These are phyloP conservation scores for Clonostachys byssicola DNA, from an alignment of 2,329 filamentous ascomycete genomes.

Conservation along the genomic window DNA sequence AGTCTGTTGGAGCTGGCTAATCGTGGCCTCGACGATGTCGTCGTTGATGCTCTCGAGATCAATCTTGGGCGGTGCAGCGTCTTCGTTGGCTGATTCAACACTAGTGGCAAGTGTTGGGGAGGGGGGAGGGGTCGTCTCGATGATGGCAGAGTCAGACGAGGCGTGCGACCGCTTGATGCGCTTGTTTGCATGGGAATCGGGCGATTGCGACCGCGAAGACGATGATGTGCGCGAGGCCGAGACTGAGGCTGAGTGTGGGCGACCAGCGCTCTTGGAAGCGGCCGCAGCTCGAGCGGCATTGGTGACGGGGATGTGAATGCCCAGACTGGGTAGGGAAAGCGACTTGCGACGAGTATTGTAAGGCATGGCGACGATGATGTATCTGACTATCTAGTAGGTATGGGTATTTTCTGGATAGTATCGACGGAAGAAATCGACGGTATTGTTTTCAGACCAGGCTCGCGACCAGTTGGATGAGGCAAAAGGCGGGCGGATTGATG, in stretches of 20 bases:
- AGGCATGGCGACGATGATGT: constrained; percentile 54
- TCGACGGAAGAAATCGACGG: too few relatives aligned
- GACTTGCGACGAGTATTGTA: constrained; percentile 98
- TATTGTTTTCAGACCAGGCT: too few relatives aligned
- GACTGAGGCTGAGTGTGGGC: constrained; percentile 16
- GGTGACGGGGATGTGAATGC: constrained; percentile 77
- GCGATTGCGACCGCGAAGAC: constrained; percentile 19
- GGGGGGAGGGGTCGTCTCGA: constrained; percentile 66
- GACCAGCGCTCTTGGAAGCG: constrained; percentile 36
- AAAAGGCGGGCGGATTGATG: too few relatives aligned
- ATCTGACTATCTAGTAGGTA: too few relatives aligned
- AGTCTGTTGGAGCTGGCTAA: constrained; percentile 83
- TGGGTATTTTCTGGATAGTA: too few relatives aligned
- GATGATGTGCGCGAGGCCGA: constrained; percentile 19
- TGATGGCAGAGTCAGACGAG: constrained; percentile 68
- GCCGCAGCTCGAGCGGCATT: constrained; percentile 55
- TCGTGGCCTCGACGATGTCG: constrained; percentile 89
- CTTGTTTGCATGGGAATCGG: constrained; percentile 47
- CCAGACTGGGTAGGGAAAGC: constrained; percentile 85
- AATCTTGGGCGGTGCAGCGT: constrained; percentile 15
- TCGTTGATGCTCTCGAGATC: constrained; percentile 86
- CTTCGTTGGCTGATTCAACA: constrained; percentile 17
- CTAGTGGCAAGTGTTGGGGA: constrained; percentile 24
- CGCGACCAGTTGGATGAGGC: too few relatives aligned
- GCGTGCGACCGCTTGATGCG: constrained; percentile 75